Percentiles rank a stretch among this genome's conserved stretches.
These are phyloP conservation scores for Papiliotrema fonsecae DNA, from an alignment of 1,284 basidiomycete species.

Conservation along the genomic window DNA sequence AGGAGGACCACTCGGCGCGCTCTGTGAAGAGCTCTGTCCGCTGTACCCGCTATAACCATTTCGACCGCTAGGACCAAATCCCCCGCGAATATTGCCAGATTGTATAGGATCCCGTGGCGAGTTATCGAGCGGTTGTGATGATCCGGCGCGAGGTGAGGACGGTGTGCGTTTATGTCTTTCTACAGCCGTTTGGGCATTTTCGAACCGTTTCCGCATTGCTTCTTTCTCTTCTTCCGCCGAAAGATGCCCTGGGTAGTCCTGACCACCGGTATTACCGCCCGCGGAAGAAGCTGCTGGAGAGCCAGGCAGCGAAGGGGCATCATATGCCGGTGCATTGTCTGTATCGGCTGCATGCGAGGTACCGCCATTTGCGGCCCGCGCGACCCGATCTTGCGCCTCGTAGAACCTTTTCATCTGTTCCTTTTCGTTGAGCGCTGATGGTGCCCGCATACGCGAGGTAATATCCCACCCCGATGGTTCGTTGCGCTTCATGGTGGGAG, in stretches of 20 bases:
- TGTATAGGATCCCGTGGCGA: no score
- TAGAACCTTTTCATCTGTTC: conserved; percentile 46
- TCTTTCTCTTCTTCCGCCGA: conserved; percentile 40
- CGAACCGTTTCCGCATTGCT: conserved; percentile 30
- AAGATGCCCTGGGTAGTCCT: conserved; percentile 13
- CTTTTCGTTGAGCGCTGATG: conserved; percentile 28
- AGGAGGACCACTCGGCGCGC: conserved; percentile 24
- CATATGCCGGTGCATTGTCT: not conserved
- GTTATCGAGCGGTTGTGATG: no score
- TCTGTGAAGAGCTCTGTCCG: no score
- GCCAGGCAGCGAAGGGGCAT: not conserved
- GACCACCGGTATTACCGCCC: no score
- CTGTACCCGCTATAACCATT: no score
- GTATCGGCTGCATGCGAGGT: no score
- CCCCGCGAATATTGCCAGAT: no score
- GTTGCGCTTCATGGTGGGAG: not conserved
- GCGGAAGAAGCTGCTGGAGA: not conserved
- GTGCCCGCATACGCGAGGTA: no score
- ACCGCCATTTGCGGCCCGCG: no score
- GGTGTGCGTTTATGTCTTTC: not conserved
- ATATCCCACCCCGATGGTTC: no score
- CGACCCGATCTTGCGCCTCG: conserved; percentile 56
- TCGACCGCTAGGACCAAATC: no score
- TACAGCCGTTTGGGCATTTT: conserved; percentile 26
- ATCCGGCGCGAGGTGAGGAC: not conserved